Base-by-base conservation (phyloP, 305 asterid genomes). In the Fraxinus angustifolia region DNA sequence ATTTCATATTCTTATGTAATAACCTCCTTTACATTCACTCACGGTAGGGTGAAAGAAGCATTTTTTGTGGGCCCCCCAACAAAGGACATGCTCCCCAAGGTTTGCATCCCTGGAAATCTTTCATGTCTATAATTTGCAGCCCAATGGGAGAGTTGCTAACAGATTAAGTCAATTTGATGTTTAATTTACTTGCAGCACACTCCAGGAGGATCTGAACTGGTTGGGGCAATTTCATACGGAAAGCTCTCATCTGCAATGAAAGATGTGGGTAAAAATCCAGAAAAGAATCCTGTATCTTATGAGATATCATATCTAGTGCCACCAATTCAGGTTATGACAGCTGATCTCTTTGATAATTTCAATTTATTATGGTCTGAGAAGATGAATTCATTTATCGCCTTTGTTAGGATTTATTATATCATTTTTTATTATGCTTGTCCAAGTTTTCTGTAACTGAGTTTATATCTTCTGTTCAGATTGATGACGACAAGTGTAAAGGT, bases 71-170 rank as follows among this genome's bases (percentile, higher is more conserved):
- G 91, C 78, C 97, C 97, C 81, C 99, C 99, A 50, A 42, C 90
- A 4, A 94, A 91, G 91, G 98, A 94, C 85, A 96, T 93, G 91
- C 93, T 96, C 78, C 98, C 97, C 70, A 96, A 96, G 99, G 99
- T 93, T 85, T 72, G 56, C 76, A 78, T 84, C 77, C 62, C 78
- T 74, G 71, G 76, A 74, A 73, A 33, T 75, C 75, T 83, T 81
- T 48, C 71, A 38, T 77, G 71, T 84, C 79, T 19, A 42, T 74
- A 81, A 1, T 76, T 68, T 73, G 58, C 83, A 75, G 42, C 75
- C 23, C 48, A 72, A 67, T 48, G 71, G 76, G 79, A 53, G 58
- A 42, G 16, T 65, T 65, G 81, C 74, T 40, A 31, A 78, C 35
- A 50, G 77, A 53, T 42, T 76, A 8, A 31, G 75, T 76, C 76